Conservation (phyloP, 768 basidiomycete genomes). For the Xerocomus spinulosus region DNA sequence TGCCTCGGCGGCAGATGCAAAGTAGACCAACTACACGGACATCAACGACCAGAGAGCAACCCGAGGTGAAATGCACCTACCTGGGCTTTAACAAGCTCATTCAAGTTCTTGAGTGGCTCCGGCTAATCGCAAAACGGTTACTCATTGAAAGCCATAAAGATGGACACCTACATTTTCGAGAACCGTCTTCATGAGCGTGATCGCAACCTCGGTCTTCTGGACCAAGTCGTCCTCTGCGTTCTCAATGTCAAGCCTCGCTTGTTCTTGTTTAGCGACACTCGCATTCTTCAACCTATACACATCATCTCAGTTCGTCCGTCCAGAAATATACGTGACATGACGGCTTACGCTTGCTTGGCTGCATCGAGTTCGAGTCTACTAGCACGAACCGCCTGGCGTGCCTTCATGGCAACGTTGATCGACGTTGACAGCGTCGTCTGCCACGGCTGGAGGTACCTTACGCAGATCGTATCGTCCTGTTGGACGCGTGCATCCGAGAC, state of each 20-base stretch:
- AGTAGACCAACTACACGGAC: constrained; percentile 55
- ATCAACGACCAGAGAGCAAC: constrained; percentile 3
- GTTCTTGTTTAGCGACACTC: constrained; percentile 75
- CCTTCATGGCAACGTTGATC: constrained; percentile 89
- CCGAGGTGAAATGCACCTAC: constrained; percentile 30
- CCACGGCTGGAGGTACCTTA: constrained; percentile 76
- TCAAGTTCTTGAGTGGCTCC: constrained; percentile 91
- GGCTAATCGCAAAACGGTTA: constrained; percentile 52
- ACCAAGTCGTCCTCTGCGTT: constrained; percentile 95
- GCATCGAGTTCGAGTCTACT: constrained; percentile 87
- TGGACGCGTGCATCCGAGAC: constrained; percentile 71
- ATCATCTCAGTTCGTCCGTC: neutral
- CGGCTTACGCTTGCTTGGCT: constrained; percentile 76
- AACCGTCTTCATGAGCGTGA: constrained; percentile 96
- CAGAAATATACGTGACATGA: neutral
- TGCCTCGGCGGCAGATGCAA: constrained; percentile 73
- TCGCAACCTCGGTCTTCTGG: constrained; percentile 96
- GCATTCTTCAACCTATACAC: constrained; percentile 70
- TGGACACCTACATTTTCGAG: constrained; percentile 81
- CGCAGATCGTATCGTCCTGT: constrained; percentile 71
- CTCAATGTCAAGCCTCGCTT: constrained; percentile 87
- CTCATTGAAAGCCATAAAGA: neutral
- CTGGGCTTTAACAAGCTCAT: constrained; percentile 89
- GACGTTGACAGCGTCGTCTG: constrained; percentile 80
- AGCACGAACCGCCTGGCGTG: constrained; percentile 72